phyloP scores from a whole-genome alignment of 108 stramenopile species.

The Phaeodactylum tricornutum region DNA sequence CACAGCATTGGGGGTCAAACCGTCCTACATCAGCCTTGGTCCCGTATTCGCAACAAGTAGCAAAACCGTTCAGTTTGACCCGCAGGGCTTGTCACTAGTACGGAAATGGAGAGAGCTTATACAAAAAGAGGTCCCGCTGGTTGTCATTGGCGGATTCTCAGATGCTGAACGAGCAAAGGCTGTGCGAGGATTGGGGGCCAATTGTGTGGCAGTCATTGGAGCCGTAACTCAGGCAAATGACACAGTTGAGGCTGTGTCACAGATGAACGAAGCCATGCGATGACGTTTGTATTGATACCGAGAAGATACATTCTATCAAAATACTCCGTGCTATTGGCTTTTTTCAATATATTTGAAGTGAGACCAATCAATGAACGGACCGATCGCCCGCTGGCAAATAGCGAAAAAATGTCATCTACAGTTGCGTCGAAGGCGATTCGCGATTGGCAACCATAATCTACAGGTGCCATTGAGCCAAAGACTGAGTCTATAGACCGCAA shows the following conservation, averaged over 20 bases:
- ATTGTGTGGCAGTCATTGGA: conserved; percentile 84
- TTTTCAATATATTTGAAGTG: no score
- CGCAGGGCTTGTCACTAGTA: conserved; percentile 71
- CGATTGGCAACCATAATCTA: no score
- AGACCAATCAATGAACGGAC: no score
- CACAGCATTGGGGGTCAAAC: conserved; percentile 70
- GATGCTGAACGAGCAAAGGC: conserved; percentile 43
- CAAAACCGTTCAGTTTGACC: conserved; percentile 80
- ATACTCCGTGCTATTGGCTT: no score
- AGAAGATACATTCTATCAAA: no score
- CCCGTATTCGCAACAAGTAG: conserved; percentile 81
- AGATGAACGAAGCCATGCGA: conserved; percentile 53
- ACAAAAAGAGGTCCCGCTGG: conserved; percentile 60
- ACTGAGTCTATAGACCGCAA: no score
- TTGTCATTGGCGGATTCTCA: conserved; percentile 85
- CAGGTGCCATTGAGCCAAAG: no score
- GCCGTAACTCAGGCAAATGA: conserved; percentile 74
- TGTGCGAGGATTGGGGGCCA: conserved; percentile 71
- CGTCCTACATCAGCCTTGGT: conserved; percentile 85
- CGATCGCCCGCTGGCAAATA: no score
- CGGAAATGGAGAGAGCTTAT: conserved; percentile 76
- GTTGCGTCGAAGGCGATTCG: no score
- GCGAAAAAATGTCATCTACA: no score
- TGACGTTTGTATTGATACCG: no score
- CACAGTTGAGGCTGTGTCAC: conserved; percentile 27